Percentiles rank a stretch among this genome's conserved stretches.
Evolutionary conservation across 108 stramenopile genomes (phyloP).

Genomic region (Pseudonitzschia multistriata): DNA sequence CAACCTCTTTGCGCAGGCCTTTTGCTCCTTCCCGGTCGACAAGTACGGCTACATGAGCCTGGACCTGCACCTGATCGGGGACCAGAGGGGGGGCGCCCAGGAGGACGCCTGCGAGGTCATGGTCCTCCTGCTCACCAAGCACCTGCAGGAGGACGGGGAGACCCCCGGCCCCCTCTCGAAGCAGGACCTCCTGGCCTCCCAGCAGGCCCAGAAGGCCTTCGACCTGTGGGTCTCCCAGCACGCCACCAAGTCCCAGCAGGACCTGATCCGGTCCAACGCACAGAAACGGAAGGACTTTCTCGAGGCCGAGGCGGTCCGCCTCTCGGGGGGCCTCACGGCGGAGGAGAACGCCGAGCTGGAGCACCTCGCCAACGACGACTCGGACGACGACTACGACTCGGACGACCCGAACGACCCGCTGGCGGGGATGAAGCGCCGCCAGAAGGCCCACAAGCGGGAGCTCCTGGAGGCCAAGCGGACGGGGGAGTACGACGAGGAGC

Average conservation of each 20-base stretch:
- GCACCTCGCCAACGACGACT: slow-evolving; percentile 6
- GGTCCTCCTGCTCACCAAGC: slow-evolving; percentile 63
- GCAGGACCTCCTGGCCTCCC: slow-evolving; percentile 52
- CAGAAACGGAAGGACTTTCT: slow-evolving; percentile 32
- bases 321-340: neutral
- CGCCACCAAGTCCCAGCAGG: slow-evolving; percentile 48
- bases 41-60: slow-evolving; percentile 56
- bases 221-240: slow-evolving; percentile 61
- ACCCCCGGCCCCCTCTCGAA: slow-evolving; percentile 51
- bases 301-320: slow-evolving; percentile 8
- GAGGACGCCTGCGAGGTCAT: slow-evolving; percentile 76
- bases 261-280: slow-evolving; percentile 53
- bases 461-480: slow-evolving; percentile 24
- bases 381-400: slow-evolving; percentile 26
- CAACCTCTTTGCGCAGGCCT: slow-evolving; percentile 66
- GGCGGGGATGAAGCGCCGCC: slow-evolving; percentile 29
- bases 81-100: slow-evolving; percentile 69
- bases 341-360: slow-evolving; percentile 20
- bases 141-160: slow-evolving; percentile 69
- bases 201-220: slow-evolving; percentile 58
- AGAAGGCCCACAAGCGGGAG: slow-evolving; percentile 36
- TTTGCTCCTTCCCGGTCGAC: slow-evolving; percentile 54
- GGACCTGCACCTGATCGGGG: slow-evolving; percentile 66
- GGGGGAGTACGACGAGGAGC: slow-evolving; percentile 32
- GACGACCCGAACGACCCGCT: slow-evolving; percentile 42